Evolutionary conservation across 228 moss, liverwort and hornwort genomes (phyloP), one percentile per base, ranked within the genome.

Genomic region (Sphagnum magellanicum): DNA sequence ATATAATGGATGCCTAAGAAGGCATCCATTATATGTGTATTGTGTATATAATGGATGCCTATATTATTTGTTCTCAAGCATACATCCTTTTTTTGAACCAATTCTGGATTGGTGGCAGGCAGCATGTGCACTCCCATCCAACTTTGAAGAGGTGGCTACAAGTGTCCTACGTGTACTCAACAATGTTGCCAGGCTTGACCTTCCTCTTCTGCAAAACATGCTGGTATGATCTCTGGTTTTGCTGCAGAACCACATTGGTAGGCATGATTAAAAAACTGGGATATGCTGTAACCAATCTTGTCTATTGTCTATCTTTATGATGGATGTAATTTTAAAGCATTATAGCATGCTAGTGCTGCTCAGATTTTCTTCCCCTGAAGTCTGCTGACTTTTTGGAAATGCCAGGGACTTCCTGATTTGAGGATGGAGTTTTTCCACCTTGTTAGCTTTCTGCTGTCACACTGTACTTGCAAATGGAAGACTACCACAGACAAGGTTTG

Each of bases 401-500:
- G 51, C 59, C 76, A 81, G 74, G 81, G 74, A 53, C 73, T 81
- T 68, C 74, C 76, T 55, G 79, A 81, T 74, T 63, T 76, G 17
- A 71, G 79, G 52, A 81, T 81, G 76, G 85, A 85, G 52, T 85
- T 85, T 62, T 79, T 76, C 47, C 72, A 81, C 65, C 81, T 79
- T 70, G 60, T 81, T 62, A 85, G 72, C 61, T 79, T 85, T 68
- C 70, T 85, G 52, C 73, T 81, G 47, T 81, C 81, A 63, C 79
- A 85, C 79, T 81, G 76, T 74, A 79, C 73, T 6, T 77, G 74
- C 72, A 85, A 85, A 74, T 85, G 73, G 79, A 85, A 79, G 63
- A 74, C 60, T 16, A 78, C 64, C 53, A 72, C 63, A 46, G 70
- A 81, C 67, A 77, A 81, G 72, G 74, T 81, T 32, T 32, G 32